Evolutionary conservation across 768 basidiomycete genomes (phyloP).

Genomic region (Ramaria rubella): DNA sequence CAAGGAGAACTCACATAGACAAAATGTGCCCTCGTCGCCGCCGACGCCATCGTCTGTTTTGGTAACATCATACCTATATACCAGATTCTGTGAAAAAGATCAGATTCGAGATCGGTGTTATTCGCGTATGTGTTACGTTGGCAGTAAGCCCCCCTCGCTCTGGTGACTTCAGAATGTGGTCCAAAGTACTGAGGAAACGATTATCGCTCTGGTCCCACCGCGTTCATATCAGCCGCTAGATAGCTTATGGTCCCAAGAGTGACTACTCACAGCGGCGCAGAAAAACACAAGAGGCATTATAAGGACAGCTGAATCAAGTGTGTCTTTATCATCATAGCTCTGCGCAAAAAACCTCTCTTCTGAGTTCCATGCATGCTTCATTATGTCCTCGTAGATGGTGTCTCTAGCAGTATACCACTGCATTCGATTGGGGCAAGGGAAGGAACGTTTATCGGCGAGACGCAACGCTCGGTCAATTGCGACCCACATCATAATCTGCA

Average conservation of each 20-base stretch:
- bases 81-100: slow-evolving; percentile 51
- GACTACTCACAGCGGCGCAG: slow-evolving; percentile 58
- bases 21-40: slow-evolving; percentile 93
- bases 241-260: neutral
- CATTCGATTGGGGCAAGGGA: slow-evolving; percentile 70
- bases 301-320: slow-evolving; percentile 81
- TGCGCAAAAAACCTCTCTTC: slow-evolving; percentile 70
- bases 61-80: slow-evolving; percentile 82
- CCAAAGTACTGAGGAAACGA: slow-evolving; percentile 79
- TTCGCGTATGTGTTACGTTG: slow-evolving; percentile 44
- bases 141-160: slow-evolving; percentile 89
- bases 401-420: slow-evolving; percentile 78
- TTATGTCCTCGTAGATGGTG: slow-evolving; percentile 86
- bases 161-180: slow-evolving; percentile 75
- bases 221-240: neutral
- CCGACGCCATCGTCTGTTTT: slow-evolving; percentile 92
- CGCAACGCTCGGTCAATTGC: slow-evolving; percentile 52
- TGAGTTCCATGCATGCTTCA: slow-evolving; percentile 80
- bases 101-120: neutral
- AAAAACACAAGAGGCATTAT: slow-evolving; percentile 96
- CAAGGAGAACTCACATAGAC: slow-evolving; percentile 45
- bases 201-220: slow-evolving; percentile 60
- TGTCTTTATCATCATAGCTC: slow-evolving; percentile 79
- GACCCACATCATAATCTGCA: neutral
- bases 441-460: slow-evolving; percentile 88